phyloP scores from a whole-genome alignment of 1,139 yeast genomes.

The Pichia sp. region DNA sequence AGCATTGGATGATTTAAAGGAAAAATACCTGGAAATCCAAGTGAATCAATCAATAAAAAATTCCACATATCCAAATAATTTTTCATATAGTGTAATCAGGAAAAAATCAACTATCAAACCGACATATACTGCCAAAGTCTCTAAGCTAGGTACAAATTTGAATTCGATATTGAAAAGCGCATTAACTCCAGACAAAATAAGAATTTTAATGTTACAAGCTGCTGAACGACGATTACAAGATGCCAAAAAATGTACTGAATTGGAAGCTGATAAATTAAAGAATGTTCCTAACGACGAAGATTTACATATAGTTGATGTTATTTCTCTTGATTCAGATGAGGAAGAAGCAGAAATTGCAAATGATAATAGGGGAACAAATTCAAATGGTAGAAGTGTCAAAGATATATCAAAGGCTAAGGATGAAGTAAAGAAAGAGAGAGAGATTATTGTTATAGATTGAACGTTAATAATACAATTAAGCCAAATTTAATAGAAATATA shows the following conservation, averaged over 20 bases:
- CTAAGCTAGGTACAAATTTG: constrained; percentile 26
- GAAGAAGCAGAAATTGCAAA: neutral
- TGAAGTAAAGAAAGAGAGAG: neutral
- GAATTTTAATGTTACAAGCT: constrained; percentile 55
- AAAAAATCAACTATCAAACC: neutral
- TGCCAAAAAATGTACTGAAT: constrained; percentile 44
- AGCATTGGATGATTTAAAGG: constrained; percentile 54
- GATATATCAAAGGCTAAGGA: neutral
- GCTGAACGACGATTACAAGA: constrained; percentile 60
- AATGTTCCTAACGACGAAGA: constrained; percentile 32
- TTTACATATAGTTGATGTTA: constrained; percentile 30
- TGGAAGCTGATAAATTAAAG: constrained; percentile 10
- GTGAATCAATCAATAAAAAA: constrained; percentile 34
- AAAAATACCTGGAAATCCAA: constrained; percentile 51
- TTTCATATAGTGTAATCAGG: neutral
- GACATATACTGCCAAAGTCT: constrained; percentile 5
- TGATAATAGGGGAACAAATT: too few species aligned
- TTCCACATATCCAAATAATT: constrained; percentile 7
- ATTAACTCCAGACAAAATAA: constrained; percentile 8
- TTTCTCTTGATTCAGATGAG: constrained; percentile 18
- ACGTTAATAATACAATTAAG: neutral
- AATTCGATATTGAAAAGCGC: neutral
- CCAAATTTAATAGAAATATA: neutral
- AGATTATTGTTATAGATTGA: constrained; percentile 6
- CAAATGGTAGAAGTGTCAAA: neutral